Evolutionary conservation across 352 stramenopile genomes (phyloP), one percentile per base, ranked within the genome.

Genomic region (Thraustotheca clavata): DNA sequence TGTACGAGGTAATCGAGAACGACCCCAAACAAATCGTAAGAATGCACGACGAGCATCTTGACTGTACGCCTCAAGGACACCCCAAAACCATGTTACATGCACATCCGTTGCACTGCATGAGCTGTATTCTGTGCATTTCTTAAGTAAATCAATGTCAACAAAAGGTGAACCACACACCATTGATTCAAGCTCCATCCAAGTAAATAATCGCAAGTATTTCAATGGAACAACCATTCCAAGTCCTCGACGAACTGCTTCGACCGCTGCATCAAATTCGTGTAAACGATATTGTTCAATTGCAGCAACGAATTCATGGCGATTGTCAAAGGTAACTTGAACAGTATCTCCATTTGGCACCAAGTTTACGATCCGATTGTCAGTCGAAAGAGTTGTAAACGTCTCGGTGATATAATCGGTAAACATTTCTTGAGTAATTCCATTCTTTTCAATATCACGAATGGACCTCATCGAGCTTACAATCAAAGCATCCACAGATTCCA

Each of bases 391-490:
- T 3, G 88, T 96, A 68, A 97, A 97, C 3, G 77, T 94, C 60
- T 97, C 83, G 62, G 90, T 87, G 4, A 96, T 86, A n/a, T 94
- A 87, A 67, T 96, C 83, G 63, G 88, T 78, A 52, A 97, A 96
- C 60, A 87, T 85, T 24, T 95, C 81, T 38, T 90, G 75, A 5
- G 80, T 91, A 8, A 95, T 75, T 14, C 76, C 80, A 20, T 71
- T 75, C 39, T 70, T 60, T 49, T 95, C 79, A 41, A 95, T 95
- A n/a, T 74, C 86, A 33, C 82, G 77, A 52, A 97, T 86, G 47
- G 86, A 91, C 2, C 86, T 69, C 76, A 96, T 86, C 6, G 76
- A 95, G 60, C 84, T 90, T 18, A 92, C 80, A 9, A 95, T 73
- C 72, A 92, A 90, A 38, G 80, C 84, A 69, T 96, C 89, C 22